These are phyloP conservation scores for Fusarium sororula DNA, from an alignment of 2,329 filamentous ascomycete genomes.

Conservation along the genomic window DNA sequence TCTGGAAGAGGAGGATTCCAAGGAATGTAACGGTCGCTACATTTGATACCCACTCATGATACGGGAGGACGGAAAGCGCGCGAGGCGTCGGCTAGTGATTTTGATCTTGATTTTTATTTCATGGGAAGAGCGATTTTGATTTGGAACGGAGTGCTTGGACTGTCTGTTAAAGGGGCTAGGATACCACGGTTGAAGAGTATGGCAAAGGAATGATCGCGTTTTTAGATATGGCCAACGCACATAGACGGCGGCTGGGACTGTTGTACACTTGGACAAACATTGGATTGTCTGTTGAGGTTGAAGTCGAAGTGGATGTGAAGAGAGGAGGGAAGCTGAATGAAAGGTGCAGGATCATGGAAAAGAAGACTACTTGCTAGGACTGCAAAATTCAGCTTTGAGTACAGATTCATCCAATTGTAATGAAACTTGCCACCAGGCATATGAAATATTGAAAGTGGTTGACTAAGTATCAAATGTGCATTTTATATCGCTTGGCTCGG, in stretches of 20 bases:
- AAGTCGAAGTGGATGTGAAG: neutral
- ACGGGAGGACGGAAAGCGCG: constrained; percentile 40
- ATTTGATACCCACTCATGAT: constrained; percentile 53
- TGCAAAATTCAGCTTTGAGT: neutral
- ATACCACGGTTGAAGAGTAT: constrained; percentile 18
- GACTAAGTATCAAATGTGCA: neutral
- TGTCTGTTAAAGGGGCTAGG: constrained; percentile 8
- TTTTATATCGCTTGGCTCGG: neutral
- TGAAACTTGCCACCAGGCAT: constrained; percentile 8
- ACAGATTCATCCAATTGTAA: constrained; percentile 16
- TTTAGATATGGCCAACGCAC: constrained; percentile 31
- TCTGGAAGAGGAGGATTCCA: constrained; percentile 55
- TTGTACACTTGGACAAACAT: constrained; percentile 21
- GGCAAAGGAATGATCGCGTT: constrained; percentile 17
- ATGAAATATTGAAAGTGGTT: neutral
- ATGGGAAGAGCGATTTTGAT: constrained; percentile 35
- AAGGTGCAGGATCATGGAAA: constrained; percentile 9
- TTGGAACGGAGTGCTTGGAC: constrained; percentile 28
- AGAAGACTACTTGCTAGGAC: constrained; percentile 4
- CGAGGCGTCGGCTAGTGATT: constrained; percentile 40
- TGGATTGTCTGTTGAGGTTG: neutral
- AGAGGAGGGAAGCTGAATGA: neutral
- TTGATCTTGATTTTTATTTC: constrained; percentile 37
- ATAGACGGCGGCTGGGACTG: constrained; percentile 28
- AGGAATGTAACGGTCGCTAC: constrained; percentile 51